Percentiles rank a stretch among this genome's conserved stretches.
phyloP scores from a whole-genome alignment of 306 rosid genomes.

The Malus fusca region DNA sequence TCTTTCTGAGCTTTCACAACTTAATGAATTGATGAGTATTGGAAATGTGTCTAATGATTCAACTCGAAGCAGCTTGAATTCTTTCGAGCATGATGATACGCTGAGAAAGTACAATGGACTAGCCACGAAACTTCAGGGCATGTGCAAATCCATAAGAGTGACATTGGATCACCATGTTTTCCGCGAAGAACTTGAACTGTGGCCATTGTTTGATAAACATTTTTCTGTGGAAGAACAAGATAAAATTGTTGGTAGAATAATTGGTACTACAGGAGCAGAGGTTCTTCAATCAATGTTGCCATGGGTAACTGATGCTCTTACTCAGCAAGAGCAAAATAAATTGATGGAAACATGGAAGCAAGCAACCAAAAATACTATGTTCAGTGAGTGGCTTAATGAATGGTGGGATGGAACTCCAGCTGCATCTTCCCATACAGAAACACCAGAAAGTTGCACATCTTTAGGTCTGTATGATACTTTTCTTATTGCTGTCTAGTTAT shows the following conservation, averaged over 20 bases:
- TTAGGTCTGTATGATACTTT: slow-evolving; percentile 38
- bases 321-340: slow-evolving; percentile 78
- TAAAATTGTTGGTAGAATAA: slow-evolving; percentile 79
- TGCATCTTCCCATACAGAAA: slow-evolving; percentile 39
- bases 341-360: slow-evolving; percentile 94
- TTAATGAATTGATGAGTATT: slow-evolving; percentile 10
- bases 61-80: background rate
- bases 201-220: slow-evolving; percentile 86
- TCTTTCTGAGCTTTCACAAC: slow-evolving; percentile 29
- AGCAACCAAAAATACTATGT: slow-evolving; percentile 87
- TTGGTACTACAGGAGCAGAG: slow-evolving; percentile 96
- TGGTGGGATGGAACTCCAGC: slow-evolving; percentile 70
- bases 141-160: slow-evolving; percentile 87
- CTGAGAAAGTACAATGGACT: slow-evolving; percentile 30
- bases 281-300: slow-evolving; percentile 94
- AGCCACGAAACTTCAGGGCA: slow-evolving; percentile 76
- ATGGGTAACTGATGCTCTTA: slow-evolving; percentile 91
- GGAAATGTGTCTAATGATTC: slow-evolving; percentile 7
- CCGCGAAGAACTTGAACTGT: slow-evolving; percentile 82
- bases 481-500: background rate
- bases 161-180: slow-evolving; percentile 82
- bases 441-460: slow-evolving; percentile 36
- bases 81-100: slow-evolving; percentile 6
- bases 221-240: slow-evolving; percentile 93
- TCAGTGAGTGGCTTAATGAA: slow-evolving; percentile 90